These are phyloP conservation scores for Mesostigma viride DNA, from an alignment of 139 green algal genomes.

Conservation along the genomic window DNA sequence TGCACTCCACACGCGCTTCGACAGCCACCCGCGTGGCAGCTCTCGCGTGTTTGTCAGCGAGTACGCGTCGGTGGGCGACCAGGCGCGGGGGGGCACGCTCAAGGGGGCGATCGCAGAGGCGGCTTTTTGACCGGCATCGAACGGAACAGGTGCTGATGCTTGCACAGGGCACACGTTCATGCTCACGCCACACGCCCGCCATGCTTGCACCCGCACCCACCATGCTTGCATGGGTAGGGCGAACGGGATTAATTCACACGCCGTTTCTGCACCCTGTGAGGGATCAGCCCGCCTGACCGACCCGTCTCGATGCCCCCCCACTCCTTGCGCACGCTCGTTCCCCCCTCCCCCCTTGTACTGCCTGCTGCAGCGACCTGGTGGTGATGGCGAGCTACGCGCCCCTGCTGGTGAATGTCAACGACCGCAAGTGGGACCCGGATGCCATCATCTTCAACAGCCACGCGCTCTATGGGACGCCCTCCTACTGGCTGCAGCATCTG, in stretches of 20 bases:
- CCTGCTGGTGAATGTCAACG: constrained; percentile 45
- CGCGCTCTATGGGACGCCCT: constrained; percentile 22
- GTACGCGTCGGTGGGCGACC: constrained; percentile 36
- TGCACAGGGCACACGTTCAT: no score
- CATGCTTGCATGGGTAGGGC: no score
- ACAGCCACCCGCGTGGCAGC: background rate
- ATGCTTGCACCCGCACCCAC: no score
- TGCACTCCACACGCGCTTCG: background rate
- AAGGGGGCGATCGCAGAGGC: constrained; percentile 49
- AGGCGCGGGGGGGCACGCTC: constrained; percentile 33
- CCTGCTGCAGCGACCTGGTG: constrained; percentile 37
- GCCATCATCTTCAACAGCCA: constrained; percentile 20
- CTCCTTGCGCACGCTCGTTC: no score
- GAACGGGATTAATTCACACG: no score
- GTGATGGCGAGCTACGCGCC: constrained; percentile 52
- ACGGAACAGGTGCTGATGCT: constrained; percentile 43
- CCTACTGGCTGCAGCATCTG: constrained; percentile 20
- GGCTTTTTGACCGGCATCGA: constrained; percentile 61
- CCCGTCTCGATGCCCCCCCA: no score
- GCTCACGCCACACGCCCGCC: no score
- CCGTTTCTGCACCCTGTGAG: no score
- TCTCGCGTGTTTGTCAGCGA: constrained; percentile 35
- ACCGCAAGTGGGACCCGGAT: constrained; percentile 30
- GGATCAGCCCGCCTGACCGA: no score
- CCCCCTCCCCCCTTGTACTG: no score